Base-by-base conservation (phyloP, 208 protist genomes). In the Naegleria fowleri region DNA sequence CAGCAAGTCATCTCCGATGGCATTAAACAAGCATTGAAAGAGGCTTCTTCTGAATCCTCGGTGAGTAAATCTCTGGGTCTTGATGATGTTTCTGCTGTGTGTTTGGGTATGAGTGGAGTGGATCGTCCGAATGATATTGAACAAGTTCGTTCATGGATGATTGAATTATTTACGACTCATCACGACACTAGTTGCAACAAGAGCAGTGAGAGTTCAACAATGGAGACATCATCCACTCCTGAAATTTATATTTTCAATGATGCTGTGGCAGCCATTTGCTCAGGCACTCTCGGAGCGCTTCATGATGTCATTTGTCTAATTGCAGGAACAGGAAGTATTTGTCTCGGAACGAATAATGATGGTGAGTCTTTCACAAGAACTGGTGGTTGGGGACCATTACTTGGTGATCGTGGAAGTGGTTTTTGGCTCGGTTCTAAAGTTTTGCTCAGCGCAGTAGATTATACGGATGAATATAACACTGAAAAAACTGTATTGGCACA, bases 311-410 rank as follows among this genome's bases (percentile, higher is more conserved):
- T 90, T 7, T 29, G 58, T 29, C 22, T 88, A 0, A 90, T 90
- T n/a, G 39, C n/a, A 29, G 86, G 86, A 43, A 90, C 86, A 5
- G 86, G 86, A 48, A 40, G 15, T 5, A 90, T 90, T 76, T 59
- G 43, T 59, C 16, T 43, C 6, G 86, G 86, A 79, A 43, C 36
- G 7, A 79, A 79, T 79, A 29, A 39, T 33, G n/a, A 90, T 90
- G 86, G 52, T 29, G 16, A 76, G 41, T 9, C n/a, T 29, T 88
- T 59, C 55, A 43, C 15, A 7, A 90, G 86, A 76, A 90, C n/a
- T 76, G 51, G 86, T 40, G 86, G 86, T 43, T 90, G 86, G 86
- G 86, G 86, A 33, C 52, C 43, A 76, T 39, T 90, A n/a, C 41
- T 90, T 0, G 83, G 83, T 39, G 85, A 88, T 58, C 5, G 40